Evolutionary conservation across 306 rosid genomes (phyloP), one percentile per base, ranked within the genome.

Genomic region (Casuarina glauca): DNA sequence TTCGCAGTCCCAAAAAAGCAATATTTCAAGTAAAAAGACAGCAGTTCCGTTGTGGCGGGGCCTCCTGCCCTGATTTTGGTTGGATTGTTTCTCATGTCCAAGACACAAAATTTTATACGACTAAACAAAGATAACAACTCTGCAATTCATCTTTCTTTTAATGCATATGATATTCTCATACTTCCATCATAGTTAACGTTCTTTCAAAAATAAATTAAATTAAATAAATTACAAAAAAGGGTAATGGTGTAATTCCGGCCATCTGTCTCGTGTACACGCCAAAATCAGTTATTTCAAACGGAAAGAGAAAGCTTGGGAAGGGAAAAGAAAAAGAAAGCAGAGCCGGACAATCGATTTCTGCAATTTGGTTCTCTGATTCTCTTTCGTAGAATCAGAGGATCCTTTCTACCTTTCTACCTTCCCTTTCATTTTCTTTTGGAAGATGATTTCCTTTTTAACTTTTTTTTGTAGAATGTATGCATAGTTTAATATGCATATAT

Each of bases 281-380:
- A 82, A 80, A 75, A 74, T 61, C 72, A 77, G 90, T 80, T 77
- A 74, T 83, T 81, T 76, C 5, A 77, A 86, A 93, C 82, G 86
- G 79, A 69, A 85, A 77, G 72, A 32, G 49, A 66, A 1, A 66
- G 50, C 35, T 11, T 2, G 71, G 82, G 74, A 85, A 49, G 53
- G 77, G 51, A 80, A 39, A 80, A 51, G 46, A 75, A 55, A 55
- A 45, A 44, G 32, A 53, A 72, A 69, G 41, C 76, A 42, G 76
- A 68, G 78, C 60, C 86, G 57, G 42, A 72, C 69, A 64, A 55
- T 74, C 75, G n/a, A 77, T 75, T 51, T 48, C 81, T 12, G 80
- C 44, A 68, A 67, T 75, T 26, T 78, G 93, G 80, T 89, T 88
- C 97, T 91, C 93, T 91, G 97, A 81, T 77, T 89, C 91, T 91